phyloP scores from a whole-genome alignment of 495 filamentous ascomycete genomes.

The Bathelium albidoporum region DNA sequence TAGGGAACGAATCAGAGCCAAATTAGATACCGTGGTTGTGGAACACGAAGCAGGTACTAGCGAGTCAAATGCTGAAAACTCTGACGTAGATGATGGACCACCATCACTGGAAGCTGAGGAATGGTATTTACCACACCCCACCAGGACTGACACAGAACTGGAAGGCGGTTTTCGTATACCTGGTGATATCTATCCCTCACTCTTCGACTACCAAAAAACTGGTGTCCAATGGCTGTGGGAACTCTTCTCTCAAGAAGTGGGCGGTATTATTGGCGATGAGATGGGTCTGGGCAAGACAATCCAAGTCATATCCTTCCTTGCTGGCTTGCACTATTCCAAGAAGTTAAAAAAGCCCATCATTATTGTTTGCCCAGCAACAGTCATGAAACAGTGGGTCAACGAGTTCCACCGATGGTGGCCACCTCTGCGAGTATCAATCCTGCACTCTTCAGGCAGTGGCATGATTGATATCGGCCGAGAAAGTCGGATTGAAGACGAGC shows the following conservation, averaged over 20 bases:
- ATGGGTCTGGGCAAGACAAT: slow-evolving; percentile 98
- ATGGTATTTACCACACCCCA: slow-evolving; percentile 80
- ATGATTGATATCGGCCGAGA: slow-evolving; percentile 77
- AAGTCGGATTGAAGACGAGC: slow-evolving; percentile 57
- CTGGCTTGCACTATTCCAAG: slow-evolving; percentile 80
- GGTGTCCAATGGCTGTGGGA: slow-evolving; percentile 97
- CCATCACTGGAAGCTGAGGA: slow-evolving; percentile 48
- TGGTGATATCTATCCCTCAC: slow-evolving; percentile 77
- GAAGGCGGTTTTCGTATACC: slow-evolving; percentile 70
- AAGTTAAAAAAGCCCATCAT: slow-evolving; percentile 74
- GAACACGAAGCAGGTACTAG: slow-evolving; percentile 9
- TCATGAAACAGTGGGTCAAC: slow-evolving; percentile 94
- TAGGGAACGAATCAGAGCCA: slow-evolving; percentile 36
- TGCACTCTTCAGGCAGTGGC: slow-evolving; percentile 90
- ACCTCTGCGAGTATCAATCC: slow-evolving; percentile 80
- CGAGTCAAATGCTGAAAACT: slow-evolving; percentile 8
- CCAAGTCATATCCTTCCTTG: slow-evolving; percentile 84
- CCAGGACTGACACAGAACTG: slow-evolving; percentile 58
- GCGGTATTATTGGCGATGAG: slow-evolving; percentile 92
- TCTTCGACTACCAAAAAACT: slow-evolving; percentile 94
- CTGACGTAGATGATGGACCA: slow-evolving; percentile 13
- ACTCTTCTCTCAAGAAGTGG: slow-evolving; percentile 75
- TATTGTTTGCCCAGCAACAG: slow-evolving; percentile 84
- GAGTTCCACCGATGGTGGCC: slow-evolving; percentile 99
- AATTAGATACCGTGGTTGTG: neutral